phyloP scores from a whole-genome alignment of 179 eudicot genomes.

The Dionaea muscipula region DNA sequence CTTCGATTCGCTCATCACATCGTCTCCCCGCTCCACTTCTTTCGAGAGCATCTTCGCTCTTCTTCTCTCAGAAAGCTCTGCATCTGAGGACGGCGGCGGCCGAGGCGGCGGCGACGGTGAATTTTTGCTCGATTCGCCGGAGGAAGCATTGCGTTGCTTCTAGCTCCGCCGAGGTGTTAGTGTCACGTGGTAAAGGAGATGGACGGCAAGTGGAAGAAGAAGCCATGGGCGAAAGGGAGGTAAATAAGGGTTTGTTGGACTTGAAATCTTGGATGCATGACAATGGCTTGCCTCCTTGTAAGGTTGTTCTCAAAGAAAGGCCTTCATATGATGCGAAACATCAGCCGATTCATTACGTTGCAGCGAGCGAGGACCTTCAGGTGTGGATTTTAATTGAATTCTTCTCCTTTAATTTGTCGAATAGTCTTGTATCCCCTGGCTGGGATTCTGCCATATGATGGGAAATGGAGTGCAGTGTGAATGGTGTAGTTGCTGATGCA shows the following conservation, averaged over 20 bases:
- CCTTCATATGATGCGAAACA: constrained; percentile 40
- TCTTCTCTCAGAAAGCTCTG: background rate
- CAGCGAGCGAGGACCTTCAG: constrained; percentile 78
- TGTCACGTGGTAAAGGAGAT: constrained; percentile 19
- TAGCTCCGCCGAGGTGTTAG: background rate
- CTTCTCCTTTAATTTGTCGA: background rate
- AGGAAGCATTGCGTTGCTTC: constrained; percentile 7
- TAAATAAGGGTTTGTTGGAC: constrained; percentile 34
- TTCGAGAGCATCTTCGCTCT: constrained; percentile 7
- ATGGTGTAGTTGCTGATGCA: background rate
- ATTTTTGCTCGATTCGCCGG: background rate
- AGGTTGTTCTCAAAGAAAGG: constrained; percentile 53
- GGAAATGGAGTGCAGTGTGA: background rate
- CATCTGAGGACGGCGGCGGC: no score
- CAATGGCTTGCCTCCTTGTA: constrained; percentile 73
- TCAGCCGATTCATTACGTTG: constrained; percentile 74
- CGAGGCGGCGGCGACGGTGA: no score
- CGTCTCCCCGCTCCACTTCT: constrained; percentile 6
- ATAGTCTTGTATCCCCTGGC: background rate
- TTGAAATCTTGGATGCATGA: constrained; percentile 81
- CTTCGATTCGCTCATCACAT: constrained; percentile 7
- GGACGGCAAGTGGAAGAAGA: constrained; percentile 3
- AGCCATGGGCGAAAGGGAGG: constrained; percentile 4
- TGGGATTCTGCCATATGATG: background rate
- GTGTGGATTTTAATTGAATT: constrained; percentile 11